Evolutionary conservation across 805 yeast species (phyloP).

Genomic region (Barnettozyma wickerhamii): DNA sequence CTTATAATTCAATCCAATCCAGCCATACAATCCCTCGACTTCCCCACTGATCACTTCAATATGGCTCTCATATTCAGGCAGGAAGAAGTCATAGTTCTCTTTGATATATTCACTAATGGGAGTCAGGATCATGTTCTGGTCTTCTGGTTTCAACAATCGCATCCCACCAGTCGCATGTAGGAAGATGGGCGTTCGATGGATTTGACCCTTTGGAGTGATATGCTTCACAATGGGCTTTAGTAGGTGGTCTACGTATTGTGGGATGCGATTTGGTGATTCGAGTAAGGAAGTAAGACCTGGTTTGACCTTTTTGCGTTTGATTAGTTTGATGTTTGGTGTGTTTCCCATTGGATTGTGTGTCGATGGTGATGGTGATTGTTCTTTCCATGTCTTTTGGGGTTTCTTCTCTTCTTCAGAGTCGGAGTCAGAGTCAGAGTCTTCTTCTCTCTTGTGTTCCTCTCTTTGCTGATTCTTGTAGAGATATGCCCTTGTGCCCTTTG

Average conservation of each 20-base stretch:
- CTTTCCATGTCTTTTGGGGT: slow-evolving; percentile 10
- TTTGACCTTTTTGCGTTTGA: slow-evolving; percentile 28
- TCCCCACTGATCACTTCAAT: slow-evolving; percentile 60
- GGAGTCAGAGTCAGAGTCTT: slow-evolving; percentile 1
- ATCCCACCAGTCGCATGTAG: slow-evolving; percentile 70
- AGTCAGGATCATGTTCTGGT: slow-evolving; percentile 42
- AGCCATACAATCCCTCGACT: slow-evolving; percentile 60
- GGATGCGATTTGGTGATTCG: slow-evolving; percentile 44
- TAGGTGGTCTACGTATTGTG: slow-evolving; percentile 47
- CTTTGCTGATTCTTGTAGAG: slow-evolving; percentile 35
- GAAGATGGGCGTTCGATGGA: slow-evolving; percentile 59
- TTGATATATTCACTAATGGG: slow-evolving; percentile 47
- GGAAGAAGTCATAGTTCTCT: slow-evolving; percentile 42
- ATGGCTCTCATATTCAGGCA: slow-evolving; percentile 61
- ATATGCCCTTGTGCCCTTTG: slow-evolving; percentile 59
- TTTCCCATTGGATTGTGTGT: too few species aligned
- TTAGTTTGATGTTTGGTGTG: slow-evolving; percentile 15
- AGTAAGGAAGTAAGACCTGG: slow-evolving; percentile 57
- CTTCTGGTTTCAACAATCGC: slow-evolving; percentile 50
- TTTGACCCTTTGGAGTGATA: slow-evolving; percentile 60
- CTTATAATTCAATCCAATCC: slow-evolving; percentile 59
- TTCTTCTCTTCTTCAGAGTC: slow-evolving; percentile 2
- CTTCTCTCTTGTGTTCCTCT: slow-evolving; percentile 7
- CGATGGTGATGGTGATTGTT: background rate
- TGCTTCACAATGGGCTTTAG: slow-evolving; percentile 43